A percentile compares a stretch with the other conserved stretches of the same genome.
Conservation (phyloP, 1,284 basidiomycete genomes). For the Phellinidium pouzarii region DNA sequence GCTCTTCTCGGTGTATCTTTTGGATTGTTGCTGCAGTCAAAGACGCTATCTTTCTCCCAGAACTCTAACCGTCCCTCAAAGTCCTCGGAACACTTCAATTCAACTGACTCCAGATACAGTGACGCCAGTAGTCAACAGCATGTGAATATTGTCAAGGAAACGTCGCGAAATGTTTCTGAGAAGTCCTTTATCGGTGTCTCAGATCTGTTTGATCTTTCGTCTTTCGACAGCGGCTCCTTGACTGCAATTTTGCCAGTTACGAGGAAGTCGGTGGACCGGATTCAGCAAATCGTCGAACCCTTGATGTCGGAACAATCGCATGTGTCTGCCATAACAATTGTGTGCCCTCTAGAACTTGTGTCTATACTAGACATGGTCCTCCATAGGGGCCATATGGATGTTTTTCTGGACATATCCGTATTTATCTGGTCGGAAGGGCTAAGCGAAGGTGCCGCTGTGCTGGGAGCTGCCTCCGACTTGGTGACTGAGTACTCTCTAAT, state of each 20-base stretch:
- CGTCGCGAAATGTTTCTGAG: not conserved
- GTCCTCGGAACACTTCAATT: not conserved
- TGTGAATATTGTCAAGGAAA: not conserved
- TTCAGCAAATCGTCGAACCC: conserved; percentile 10
- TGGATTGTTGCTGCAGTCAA: not conserved
- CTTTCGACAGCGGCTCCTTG: conserved; percentile 12
- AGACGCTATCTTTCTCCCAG: not conserved
- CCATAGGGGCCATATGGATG: conserved; percentile 1
- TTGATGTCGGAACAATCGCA: conserved; percentile 12
- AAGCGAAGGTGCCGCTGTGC: conserved; percentile 20
- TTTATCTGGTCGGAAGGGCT: conserved; percentile 8
- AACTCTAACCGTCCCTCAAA: not conserved
- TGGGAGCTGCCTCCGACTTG: conserved; percentile 2
- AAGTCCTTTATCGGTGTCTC: not conserved
- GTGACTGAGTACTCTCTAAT: conserved; percentile 15
- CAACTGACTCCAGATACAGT: not conserved
- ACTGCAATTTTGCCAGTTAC: conserved; percentile 16
- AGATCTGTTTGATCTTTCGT: conserved; percentile 13
- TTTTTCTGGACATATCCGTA: conserved; percentile 13
- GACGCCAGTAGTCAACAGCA: not conserved
- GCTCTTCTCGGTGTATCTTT: not conserved
- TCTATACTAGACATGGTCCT: conserved; percentile 3
- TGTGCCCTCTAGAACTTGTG: conserved; percentile 6
- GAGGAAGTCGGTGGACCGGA: not conserved
- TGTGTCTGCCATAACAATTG: conserved; percentile 14